These are phyloP conservation scores for Nothopassalora personata DNA, from an alignment of 2,329 filamentous ascomycete genomes.

Conservation along the genomic window DNA sequence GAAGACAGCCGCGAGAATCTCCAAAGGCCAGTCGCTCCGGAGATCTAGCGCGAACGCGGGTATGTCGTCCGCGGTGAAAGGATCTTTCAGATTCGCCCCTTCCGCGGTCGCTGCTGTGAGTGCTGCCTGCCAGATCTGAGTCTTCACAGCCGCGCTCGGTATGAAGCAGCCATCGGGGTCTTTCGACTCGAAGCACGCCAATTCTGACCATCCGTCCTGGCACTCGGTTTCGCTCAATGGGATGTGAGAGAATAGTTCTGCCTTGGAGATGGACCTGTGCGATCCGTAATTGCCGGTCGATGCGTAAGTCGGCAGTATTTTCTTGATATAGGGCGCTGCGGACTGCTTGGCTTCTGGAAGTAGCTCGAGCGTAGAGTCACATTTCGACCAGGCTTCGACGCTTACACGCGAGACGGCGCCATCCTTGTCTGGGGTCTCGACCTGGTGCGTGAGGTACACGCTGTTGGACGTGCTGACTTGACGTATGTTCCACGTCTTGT, in stretches of 20 bases:
- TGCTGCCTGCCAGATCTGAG: slow-evolving; percentile 47
- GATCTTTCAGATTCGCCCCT: slow-evolving; percentile 36
- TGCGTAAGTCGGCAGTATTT: slow-evolving; percentile 38
- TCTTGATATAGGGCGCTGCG: slow-evolving; percentile 34
- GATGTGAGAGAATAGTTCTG: slow-evolving; percentile 44
- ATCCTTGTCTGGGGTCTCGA: slow-evolving; percentile 16
- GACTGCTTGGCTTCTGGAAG: slow-evolving; percentile 29
- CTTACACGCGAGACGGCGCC: slow-evolving; percentile 25
- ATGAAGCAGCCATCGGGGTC: slow-evolving; percentile 35
- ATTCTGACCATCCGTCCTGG: slow-evolving; percentile 44
- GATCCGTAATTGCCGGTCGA: slow-evolving; percentile 22
- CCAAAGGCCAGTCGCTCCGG: slow-evolving; percentile 33
- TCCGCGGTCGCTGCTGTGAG: slow-evolving; percentile 39
- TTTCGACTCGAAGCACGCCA: slow-evolving; percentile 49
- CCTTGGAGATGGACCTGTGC: slow-evolving; percentile 30
- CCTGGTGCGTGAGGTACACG: slow-evolving; percentile 49
- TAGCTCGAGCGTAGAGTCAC: slow-evolving; percentile 42
- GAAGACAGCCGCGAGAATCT: slow-evolving; percentile 36
- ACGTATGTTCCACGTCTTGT: slow-evolving; percentile 54
- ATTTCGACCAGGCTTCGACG: slow-evolving; percentile 42
- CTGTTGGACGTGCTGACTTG: slow-evolving; percentile 63
- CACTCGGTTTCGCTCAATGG: slow-evolving; percentile 51
- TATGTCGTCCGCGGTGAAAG: slow-evolving; percentile 31
- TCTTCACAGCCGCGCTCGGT: slow-evolving; percentile 45
- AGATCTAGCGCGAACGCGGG: slow-evolving; percentile 17